These are phyloP conservation scores for Citrullus colocynthis DNA, from an alignment of 306 rosid species.

Conservation along the genomic window DNA sequence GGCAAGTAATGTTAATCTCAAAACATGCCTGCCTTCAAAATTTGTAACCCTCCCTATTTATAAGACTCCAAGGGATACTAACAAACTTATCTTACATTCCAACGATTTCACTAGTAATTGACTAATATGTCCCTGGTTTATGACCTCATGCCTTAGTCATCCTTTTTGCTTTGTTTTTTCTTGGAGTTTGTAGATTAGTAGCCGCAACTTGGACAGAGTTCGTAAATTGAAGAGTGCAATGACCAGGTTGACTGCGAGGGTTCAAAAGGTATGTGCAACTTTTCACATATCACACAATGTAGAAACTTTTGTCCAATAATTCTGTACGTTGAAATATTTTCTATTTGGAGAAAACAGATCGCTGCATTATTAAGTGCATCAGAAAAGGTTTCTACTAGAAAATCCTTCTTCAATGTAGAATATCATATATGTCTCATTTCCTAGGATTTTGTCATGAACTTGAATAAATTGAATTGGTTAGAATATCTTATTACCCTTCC, in stretches of 20 bases:
- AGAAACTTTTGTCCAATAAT: background rate
- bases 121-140: background rate
- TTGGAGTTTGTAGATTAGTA: slow-evolving; percentile 52
- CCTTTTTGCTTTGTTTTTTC: slow-evolving; percentile 1
- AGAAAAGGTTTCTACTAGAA: background rate
- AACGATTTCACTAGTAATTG: background rate
- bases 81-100: background rate
- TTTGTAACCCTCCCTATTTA: background rate
- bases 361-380: background rate
- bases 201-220: slow-evolving; percentile 95
- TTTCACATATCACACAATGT: background rate
- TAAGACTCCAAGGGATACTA: background rate
- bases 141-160: background rate
- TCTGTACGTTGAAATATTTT: background rate
- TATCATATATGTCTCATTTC: background rate
- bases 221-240: slow-evolving; percentile 93
- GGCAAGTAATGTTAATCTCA: background rate
- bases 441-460: background rate
- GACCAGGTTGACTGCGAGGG: slow-evolving; percentile 96
- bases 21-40: background rate
- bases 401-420: background rate
- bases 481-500: background rate
- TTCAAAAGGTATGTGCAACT: slow-evolving; percentile 62
- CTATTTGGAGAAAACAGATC: background rate
- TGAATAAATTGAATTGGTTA: background rate